phyloP scores from a whole-genome alignment of 805 yeast genomes.

The Metschnikowia baotianmanensis region DNA sequence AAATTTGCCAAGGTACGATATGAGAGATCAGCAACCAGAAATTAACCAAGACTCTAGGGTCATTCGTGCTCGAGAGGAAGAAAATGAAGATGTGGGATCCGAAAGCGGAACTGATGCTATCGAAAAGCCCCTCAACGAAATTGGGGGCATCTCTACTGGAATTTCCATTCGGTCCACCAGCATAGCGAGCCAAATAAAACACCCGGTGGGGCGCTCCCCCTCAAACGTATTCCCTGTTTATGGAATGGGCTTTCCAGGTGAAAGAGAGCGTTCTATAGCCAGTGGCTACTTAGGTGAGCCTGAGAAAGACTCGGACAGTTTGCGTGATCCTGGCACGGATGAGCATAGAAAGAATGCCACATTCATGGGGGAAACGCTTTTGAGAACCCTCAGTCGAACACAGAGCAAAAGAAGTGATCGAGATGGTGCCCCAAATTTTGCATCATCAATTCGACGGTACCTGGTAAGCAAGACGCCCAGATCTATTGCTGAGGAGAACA shows the following conservation, averaged over 20 bases:
- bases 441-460: neutral
- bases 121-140: conserved; percentile 8
- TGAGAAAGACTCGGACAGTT: conserved; percentile 1
- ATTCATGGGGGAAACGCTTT: conserved; percentile 15
- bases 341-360: conserved; percentile 12
- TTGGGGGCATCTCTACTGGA: neutral
- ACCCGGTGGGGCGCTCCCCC: conserved; percentile 41
- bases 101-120: conserved; percentile 13
- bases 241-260: conserved; percentile 70
- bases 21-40: conserved; percentile 79
- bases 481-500: conserved; percentile 1
- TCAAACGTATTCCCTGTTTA: conserved; percentile 76
- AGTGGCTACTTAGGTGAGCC: conserved; percentile 16
- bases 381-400: conserved; percentile 14
- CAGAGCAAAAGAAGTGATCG: conserved; percentile 9
- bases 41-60: conserved; percentile 76
- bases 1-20: conserved; percentile 66
- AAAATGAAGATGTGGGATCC: conserved; percentile 10
- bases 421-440: neutral
- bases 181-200: neutral
- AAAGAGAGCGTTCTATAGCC: conserved; percentile 59
- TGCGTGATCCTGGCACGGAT: neutral
- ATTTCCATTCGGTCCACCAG: conserved; percentile 6
- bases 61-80: conserved; percentile 39
- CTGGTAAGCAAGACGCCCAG: neutral